A percentile compares a stretch with the other conserved stretches of the same genome.
phyloP scores from a whole-genome alignment of 2,329 filamentous ascomycete species.

The Teratosphaeria nubilosa region DNA sequence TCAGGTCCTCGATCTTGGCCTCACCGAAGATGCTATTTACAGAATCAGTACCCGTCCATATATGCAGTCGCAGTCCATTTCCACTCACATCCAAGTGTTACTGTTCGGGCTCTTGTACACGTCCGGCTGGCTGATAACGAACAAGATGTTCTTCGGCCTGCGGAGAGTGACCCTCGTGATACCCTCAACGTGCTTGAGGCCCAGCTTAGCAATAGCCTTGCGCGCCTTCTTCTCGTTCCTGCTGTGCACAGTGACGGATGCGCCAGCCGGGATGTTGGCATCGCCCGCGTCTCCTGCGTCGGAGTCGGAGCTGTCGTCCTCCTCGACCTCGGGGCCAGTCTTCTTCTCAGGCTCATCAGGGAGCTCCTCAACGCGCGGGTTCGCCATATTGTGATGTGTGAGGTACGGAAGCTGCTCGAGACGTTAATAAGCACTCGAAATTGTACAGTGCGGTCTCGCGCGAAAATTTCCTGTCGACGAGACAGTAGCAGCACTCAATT shows the following conservation, averaged over 20 bases:
- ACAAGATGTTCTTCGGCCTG: conserved; percentile 98
- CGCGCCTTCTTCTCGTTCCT: conserved; percentile 99
- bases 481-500: background rate
- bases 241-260: conserved; percentile 85
- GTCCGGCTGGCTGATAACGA: conserved; percentile 99
- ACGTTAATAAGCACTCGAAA: background rate
- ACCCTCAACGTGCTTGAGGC: conserved; percentile 88
- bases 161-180: conserved; percentile 97
- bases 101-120: conserved; percentile 98
- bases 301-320: conserved; percentile 58
- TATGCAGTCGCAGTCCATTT: conserved; percentile 12
- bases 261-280: conserved; percentile 67
- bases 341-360: conserved; percentile 76
- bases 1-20: conserved; percentile 99
- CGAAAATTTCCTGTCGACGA: background rate
- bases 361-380: conserved; percentile 95
- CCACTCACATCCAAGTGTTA: conserved; percentile 97
- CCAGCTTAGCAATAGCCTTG: conserved; percentile 98
- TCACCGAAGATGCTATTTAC: conserved; percentile 87
- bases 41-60: conserved; percentile 3
- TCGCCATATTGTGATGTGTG: conserved; percentile 63
- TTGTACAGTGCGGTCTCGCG: background rate
- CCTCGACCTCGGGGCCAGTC: conserved; percentile 42
- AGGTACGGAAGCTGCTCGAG: conserved; percentile 4
- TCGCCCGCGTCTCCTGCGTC: conserved; percentile 63